Evolutionary conservation across 1,284 basidiomycete species (phyloP).

Genomic region (Wolfiporia cocos): DNA sequence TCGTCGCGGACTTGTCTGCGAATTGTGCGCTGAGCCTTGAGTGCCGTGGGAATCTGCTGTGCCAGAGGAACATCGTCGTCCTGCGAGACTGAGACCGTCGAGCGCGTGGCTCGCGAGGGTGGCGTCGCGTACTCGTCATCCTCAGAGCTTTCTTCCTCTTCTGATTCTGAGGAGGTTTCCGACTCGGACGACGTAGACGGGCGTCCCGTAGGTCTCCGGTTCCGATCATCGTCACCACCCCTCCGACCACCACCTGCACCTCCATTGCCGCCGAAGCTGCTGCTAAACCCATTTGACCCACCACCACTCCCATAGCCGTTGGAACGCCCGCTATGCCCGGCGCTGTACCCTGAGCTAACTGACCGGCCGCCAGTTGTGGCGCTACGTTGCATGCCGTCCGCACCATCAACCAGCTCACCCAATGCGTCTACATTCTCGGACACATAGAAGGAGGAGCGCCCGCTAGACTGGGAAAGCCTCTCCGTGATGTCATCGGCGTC

Average conservation of each 20-base stretch:
- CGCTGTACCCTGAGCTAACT: slow-evolving; percentile 5
- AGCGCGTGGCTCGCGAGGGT: background rate
- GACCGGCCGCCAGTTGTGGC: slow-evolving; percentile 4
- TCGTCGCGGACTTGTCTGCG: slow-evolving; percentile 65
- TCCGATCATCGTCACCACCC: slow-evolving; percentile 31
- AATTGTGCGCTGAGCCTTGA: slow-evolving; percentile 73
- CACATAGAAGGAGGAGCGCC: slow-evolving; percentile 5
- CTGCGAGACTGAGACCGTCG: slow-evolving; percentile 3
- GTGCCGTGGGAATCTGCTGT: slow-evolving; percentile 68
- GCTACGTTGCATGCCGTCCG: slow-evolving; percentile 7
- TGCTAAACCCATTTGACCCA: slow-evolving; percentile 22
- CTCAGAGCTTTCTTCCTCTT: slow-evolving; percentile 36
- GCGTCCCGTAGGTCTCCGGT: slow-evolving; percentile 19
- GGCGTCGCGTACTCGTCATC: slow-evolving; percentile 24
- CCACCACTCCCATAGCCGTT: slow-evolving; percentile 19
- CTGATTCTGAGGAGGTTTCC: slow-evolving; percentile 26
- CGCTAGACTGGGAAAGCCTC: slow-evolving; percentile 2
- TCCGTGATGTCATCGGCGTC: slow-evolving; percentile 8
- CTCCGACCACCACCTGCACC: slow-evolving; percentile 16
- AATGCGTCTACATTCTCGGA: slow-evolving; percentile 6
- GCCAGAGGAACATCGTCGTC: slow-evolving; percentile 77
- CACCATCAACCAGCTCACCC: slow-evolving; percentile 9
- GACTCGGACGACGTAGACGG: slow-evolving; percentile 28
- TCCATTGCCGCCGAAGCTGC: slow-evolving; percentile 14
- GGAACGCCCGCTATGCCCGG: slow-evolving; percentile 8